Evolutionary conservation across 208 protist genomes (phyloP).

Genomic region (Wallacemonas sp.): DNA sequence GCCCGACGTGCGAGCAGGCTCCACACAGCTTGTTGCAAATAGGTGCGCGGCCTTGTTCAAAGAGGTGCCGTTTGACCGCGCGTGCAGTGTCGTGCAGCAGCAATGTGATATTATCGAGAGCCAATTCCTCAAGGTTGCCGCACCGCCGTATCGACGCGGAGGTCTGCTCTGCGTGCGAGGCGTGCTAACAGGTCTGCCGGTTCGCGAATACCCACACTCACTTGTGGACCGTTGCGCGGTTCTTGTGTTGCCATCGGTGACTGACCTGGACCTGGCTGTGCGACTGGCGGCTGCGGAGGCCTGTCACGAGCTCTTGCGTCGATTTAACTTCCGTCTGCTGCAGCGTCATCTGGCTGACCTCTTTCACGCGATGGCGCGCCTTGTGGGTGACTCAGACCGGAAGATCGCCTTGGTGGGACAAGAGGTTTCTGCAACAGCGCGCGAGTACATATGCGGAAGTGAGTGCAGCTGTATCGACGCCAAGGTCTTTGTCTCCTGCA

Average conservation of each 20-base stretch:
- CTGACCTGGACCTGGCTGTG: constrained; percentile 61
- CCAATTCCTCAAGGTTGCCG: constrained; percentile 36
- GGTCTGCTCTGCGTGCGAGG: constrained; percentile 48
- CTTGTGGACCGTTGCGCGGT: constrained; percentile 33
- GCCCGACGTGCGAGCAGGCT: constrained; percentile 42
- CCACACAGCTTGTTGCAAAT: constrained; percentile 32
- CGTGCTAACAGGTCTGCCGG: constrained; percentile 42
- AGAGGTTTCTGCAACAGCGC: constrained; percentile 61
- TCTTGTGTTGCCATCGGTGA: constrained; percentile 41
- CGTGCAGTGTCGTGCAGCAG: constrained; percentile 25
- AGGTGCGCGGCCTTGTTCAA: constrained; percentile 48
- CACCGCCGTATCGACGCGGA: constrained; percentile 57
- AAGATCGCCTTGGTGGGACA: constrained; percentile 48
- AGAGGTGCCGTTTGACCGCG: constrained; percentile 42
- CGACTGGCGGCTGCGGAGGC: constrained; percentile 72
- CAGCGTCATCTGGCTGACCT: constrained; percentile 44
- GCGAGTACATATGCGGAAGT: constrained; percentile 46
- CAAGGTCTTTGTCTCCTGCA: constrained; percentile 40
- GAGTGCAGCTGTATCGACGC: constrained; percentile 33
- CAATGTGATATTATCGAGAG: constrained; percentile 38
- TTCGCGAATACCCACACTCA: constrained; percentile 12
- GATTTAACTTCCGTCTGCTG: constrained; percentile 39
- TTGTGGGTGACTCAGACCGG: constrained; percentile 61
- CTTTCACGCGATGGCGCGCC: constrained; percentile 52
- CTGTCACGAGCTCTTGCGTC: constrained; percentile 49